Base-by-base conservation (phyloP, 139 green algal genomes). In the Micractinium sp. region DNA sequence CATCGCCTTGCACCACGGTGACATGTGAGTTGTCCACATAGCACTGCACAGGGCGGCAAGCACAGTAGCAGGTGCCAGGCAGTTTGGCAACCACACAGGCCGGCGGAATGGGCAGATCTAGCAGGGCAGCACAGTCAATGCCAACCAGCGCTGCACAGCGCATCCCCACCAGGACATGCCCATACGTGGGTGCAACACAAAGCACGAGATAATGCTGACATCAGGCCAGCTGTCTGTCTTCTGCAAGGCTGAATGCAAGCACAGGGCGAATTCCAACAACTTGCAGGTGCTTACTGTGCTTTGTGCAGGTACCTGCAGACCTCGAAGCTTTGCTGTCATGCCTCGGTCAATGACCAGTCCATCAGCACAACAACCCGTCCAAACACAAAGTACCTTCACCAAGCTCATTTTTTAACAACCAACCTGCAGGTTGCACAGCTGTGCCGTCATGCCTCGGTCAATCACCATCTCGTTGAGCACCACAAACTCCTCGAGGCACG, bases 391-490 rank as follows among this genome's bases (percentile, higher is more conserved):
- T n/a, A n/a, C n/a, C n/a, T n/a, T n/a, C n/a, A n/a, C n/a, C n/a
- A n/a, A n/a, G n/a, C n/a, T n/a, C n/a, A n/a, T n/a, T n/a, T n/a
- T n/a, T n/a, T n/a, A n/a, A n/a, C 47, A 56, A 15, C 79, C 20
- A 0, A 87, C 87, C 66, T 90, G 80, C 41, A 99, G 91, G 81
- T 97, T 97, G 78, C 93, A 96, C 16, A 99, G 90, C 91, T 95
- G 96, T 15, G 97, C 88, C 15, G 90, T 95, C 66, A 94, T 94
- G 76, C 97, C 97, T 15, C 97, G 85, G 87, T 99, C 97, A 27
- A 99, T 96, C 5, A 98, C 96, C 71, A 94, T 89, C 92, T 99
- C 97, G 81, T 99, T 99, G 16, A 99, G 90, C 53, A 97, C 95
- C 53, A 95, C 80, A 80, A 61, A 80, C 80, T 90, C 87, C 39